Conservation (phyloP, 2,329 filamentous ascomycete species). For the Clonostachys rosea region DNA sequence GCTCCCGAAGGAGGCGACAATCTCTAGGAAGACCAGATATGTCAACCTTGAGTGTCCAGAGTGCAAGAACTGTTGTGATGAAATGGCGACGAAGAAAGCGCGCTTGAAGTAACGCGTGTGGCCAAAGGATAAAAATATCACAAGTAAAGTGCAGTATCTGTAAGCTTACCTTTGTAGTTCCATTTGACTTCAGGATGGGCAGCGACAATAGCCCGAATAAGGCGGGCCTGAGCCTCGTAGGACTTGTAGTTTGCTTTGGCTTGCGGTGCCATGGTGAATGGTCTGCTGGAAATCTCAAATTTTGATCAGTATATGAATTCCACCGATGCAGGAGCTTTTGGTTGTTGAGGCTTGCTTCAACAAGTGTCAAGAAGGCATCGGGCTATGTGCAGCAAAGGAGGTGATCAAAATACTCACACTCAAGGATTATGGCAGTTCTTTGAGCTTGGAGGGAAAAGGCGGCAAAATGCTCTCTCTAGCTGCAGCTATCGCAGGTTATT, state of each 20-base stretch:
- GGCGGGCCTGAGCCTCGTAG: slow-evolving; percentile 55
- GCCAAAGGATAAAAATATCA: slow-evolving; percentile 1
- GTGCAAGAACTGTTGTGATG: background rate
- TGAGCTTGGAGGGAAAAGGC: no score
- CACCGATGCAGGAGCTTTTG: no score
- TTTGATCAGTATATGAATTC: background rate
- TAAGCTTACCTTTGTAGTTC: slow-evolving; percentile 55
- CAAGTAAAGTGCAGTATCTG: no score
- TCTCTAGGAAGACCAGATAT: slow-evolving; percentile 26
- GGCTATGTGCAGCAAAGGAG: background rate
- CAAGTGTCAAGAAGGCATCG: background rate
- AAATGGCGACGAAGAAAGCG: background rate
- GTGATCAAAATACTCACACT: background rate
- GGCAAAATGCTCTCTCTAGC: no score
- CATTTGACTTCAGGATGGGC: slow-evolving; percentile 49
- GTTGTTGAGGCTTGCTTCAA: no score
- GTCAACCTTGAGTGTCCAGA: background rate
- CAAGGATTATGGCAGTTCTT: background rate
- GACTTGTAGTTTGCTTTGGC: slow-evolving; percentile 51
- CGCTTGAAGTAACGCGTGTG: background rate
- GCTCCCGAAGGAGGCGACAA: slow-evolving; percentile 40
- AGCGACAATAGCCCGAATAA: slow-evolving; percentile 57
- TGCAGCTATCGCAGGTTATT: no score
- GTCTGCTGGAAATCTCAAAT: background rate
- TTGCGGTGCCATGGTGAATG: slow-evolving; percentile 34